phyloP scores from a whole-genome alignment of 2,329 filamentous ascomycete genomes.

The Dryadomyces quercivorus region DNA sequence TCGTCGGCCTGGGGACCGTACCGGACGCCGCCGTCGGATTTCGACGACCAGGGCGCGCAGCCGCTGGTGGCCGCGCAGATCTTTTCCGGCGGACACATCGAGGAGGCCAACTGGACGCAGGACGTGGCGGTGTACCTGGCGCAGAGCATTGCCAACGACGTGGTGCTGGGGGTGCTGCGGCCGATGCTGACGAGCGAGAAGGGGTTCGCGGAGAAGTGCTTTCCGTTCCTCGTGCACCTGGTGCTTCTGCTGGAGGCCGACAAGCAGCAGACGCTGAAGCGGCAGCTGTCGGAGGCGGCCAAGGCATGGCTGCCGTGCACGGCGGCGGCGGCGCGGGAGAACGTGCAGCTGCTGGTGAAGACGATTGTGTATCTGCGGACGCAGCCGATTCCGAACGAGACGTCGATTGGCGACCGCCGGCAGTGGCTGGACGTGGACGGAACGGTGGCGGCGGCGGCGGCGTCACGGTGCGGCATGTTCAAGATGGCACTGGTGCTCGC shows the following conservation, averaged over 20 bases:
- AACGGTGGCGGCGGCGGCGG: conserved; percentile 55
- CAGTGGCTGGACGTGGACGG: conserved; percentile 83
- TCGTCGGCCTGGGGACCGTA: conserved; percentile 48
- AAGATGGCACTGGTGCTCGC: conserved; percentile 76
- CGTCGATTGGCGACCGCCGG: conserved; percentile 64
- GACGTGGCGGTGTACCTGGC: conserved; percentile 50
- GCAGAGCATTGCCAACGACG: conserved; percentile 45
- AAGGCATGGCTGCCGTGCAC: conserved; percentile 48
- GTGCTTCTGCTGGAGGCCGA: conserved; percentile 59
- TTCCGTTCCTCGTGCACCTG: conserved; percentile 79
- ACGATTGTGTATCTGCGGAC: conserved; percentile 80
- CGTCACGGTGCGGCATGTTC: conserved; percentile 68
- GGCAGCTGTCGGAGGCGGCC: conserved; percentile 52
- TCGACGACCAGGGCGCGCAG: conserved; percentile 5
- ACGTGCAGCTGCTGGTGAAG: conserved; percentile 62
- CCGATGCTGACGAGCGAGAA: conserved; percentile 53
- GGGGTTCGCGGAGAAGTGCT: conserved; percentile 58
- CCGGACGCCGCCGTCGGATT: conserved; percentile 42
- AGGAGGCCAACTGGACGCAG: conserved; percentile 45
- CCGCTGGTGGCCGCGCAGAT: conserved; percentile 16
- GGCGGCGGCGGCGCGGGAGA: conserved; percentile 37
- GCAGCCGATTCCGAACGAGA: conserved; percentile 62
- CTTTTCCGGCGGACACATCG: conserved; percentile 27
- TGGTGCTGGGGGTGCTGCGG: conserved; percentile 56
- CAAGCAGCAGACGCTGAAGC: conserved; percentile 44